Evolutionary conservation across 345 rosid genomes (phyloP), one percentile per base, ranked within the genome.

Genomic region (Hirschfeldia incana): DNA sequence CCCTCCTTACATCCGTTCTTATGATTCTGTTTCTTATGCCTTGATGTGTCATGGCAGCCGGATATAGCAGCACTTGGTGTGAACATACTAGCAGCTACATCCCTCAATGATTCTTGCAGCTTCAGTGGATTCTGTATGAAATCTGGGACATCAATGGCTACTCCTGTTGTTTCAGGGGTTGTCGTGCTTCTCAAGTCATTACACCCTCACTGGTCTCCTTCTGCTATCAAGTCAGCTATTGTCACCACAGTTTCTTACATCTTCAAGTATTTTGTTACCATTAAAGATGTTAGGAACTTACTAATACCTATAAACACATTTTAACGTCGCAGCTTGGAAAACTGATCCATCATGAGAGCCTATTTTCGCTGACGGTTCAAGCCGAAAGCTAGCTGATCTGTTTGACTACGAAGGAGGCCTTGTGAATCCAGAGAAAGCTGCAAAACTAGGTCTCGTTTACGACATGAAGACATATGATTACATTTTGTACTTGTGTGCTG

Each of bases 321-420:
- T 44, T 44, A 2, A 15, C 64, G 27, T 59, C 9, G 64, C 33
- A 84, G 83, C 78, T 33, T 73, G 75, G 85, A 84, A 15, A 39
- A 82, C 72, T 1, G 73, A 84, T 75, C 85, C 87, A 64, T 71
- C 28, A 42, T 61, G 81, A 75, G 15, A 86, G 36, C 81, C 16
- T 2, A 86, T 87, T 12, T 46, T 78, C 17, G 93, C 91, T 67
- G 85, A 89, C n/a, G 86, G 69, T 2, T 80, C 77, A 11, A 34
- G 58, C 26, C 62, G 28, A 0, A 68, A 82, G 32, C 86, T 82
- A 16, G 88, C 93, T 2, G 82, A 88, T 65, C 44, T 87, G 10
- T 88, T 88, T 5, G 87, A 86, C 11, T 78, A 42, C 4, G 97
- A 97, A 4, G 84, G 89, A 10, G 94, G 92, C 6, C 87, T 87